These are phyloP conservation scores for Myxozyma geophila DNA, from an alignment of 805 yeast species.

Conservation along the genomic window DNA sequence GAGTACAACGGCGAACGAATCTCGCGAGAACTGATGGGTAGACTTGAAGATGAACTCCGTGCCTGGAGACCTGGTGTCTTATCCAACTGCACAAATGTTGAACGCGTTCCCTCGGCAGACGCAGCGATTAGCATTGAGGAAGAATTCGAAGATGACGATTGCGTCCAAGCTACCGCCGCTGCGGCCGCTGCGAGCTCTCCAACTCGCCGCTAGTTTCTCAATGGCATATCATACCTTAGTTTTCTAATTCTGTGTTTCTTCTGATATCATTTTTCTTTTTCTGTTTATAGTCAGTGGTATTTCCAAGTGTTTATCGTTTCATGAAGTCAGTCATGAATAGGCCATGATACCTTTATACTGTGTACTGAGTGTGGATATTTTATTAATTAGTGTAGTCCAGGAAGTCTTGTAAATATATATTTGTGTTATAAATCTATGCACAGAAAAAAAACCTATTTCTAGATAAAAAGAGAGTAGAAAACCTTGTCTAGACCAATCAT, in stretches of 20 bases:
- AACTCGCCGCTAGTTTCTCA: not conserved
- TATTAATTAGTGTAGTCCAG: too few species aligned
- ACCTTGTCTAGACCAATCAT: too few species aligned
- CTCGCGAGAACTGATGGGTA: slow-evolving; percentile 23
- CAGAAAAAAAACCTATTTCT: too few species aligned
- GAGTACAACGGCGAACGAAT: slow-evolving; percentile 19
- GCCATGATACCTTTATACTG: not conserved
- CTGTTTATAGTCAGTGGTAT: not conserved
- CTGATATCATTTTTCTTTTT: not conserved
- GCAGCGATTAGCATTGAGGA: slow-evolving; percentile 1
- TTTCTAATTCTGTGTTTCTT: not conserved
- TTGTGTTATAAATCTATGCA: too few species aligned
- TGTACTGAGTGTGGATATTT: too few species aligned
- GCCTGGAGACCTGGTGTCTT: slow-evolving; percentile 22
- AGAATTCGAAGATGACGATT: not conserved
- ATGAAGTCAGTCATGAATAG: not conserved
- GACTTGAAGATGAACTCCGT: slow-evolving; percentile 26
- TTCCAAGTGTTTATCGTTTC: not conserved
- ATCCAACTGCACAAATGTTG: slow-evolving; percentile 1
- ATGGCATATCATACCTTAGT: not conserved
- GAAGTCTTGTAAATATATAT: too few species aligned
- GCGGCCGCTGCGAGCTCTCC: slow-evolving; percentile 8
- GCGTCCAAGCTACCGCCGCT: slow-evolving; percentile 6
- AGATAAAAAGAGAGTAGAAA: too few species aligned
- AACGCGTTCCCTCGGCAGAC: not conserved